Evolutionary conservation across 2,329 filamentous ascomycete species (phyloP).

Genomic region (Penicillium sp.): DNA sequence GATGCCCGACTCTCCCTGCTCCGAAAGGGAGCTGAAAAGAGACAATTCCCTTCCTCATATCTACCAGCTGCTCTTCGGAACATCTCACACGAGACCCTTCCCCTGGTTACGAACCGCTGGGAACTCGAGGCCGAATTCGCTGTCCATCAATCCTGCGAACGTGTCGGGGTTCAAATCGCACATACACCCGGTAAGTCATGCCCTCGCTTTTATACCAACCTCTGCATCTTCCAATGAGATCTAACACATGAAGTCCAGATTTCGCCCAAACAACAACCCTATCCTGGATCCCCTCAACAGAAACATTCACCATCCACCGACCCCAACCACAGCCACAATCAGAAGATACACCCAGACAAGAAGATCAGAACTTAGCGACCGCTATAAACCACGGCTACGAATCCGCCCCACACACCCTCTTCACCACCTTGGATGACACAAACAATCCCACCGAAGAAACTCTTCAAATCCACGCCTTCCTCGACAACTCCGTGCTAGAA

Average conservation of each 20-base stretch:
- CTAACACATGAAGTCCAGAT: conserved; percentile 19
- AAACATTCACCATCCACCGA: conserved; percentile 47
- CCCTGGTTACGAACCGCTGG: conserved; percentile 24
- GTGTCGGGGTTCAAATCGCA: conserved; percentile 34
- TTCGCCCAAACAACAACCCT: conserved; percentile 39
- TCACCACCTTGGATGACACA: conserved; percentile 31
- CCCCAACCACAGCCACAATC: conserved; percentile 11
- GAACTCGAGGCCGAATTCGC: conserved; percentile 30
- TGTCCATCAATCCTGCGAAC: conserved; percentile 26
- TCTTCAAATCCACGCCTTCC: conserved; percentile 45
- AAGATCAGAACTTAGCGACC: conserved; percentile 10
- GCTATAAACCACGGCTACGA: conserved; percentile 41
- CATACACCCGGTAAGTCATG: conserved; percentile 23
- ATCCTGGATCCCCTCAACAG: conserved; percentile 39
- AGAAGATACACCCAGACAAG: neutral
- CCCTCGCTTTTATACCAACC: neutral
- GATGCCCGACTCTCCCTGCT: conserved; percentile 30
- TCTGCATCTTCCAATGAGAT: neutral
- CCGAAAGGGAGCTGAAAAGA: conserved; percentile 25
- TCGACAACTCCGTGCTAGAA: conserved; percentile 48
- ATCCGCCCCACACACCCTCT: conserved; percentile 51
- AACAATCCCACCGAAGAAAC: conserved; percentile 33
- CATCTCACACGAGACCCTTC: neutral
- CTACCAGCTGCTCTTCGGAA: conserved; percentile 6
- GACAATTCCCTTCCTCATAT: neutral